Conservation (phyloP, 352 stramenopile species). For the Globisporangium carolinianum region DNA sequence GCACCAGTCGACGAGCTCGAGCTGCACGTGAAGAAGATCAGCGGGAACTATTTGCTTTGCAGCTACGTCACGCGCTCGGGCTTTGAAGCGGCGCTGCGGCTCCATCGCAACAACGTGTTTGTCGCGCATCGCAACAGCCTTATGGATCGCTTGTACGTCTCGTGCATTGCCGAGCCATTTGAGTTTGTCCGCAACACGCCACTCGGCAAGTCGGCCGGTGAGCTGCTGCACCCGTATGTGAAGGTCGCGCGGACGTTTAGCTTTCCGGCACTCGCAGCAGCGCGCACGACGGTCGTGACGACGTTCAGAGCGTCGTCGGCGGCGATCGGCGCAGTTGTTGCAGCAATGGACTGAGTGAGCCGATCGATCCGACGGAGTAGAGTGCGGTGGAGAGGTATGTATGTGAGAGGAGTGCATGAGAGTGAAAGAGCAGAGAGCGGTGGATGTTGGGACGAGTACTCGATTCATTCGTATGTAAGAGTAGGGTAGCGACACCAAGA, state of each 20-base stretch:
- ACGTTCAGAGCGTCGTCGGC: slow-evolving; percentile 62
- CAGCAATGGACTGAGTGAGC: slow-evolving; percentile 38
- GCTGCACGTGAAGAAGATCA: slow-evolving; percentile 77
- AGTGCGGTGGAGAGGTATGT: not conserved
- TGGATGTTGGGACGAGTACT: no score
- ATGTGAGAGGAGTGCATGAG: not conserved
- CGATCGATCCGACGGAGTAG: not conserved
- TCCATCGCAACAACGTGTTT: slow-evolving; percentile 78
- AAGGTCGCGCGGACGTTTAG: slow-evolving; percentile 67
- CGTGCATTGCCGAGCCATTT: slow-evolving; percentile 56
- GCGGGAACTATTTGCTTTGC: slow-evolving; percentile 70
- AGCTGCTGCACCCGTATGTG: slow-evolving; percentile 56
- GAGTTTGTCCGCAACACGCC: slow-evolving; percentile 66
- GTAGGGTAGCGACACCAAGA: no score
- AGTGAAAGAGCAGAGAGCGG: no score
- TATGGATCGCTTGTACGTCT: slow-evolving; percentile 62
- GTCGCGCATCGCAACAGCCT: slow-evolving; percentile 66
- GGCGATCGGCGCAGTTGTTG: slow-evolving; percentile 61
- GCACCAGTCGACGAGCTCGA: slow-evolving; percentile 61
- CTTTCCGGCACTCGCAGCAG: slow-evolving; percentile 52
- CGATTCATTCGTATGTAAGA: no score
- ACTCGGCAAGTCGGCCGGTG: slow-evolving; percentile 44
- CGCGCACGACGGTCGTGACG: slow-evolving; percentile 61
- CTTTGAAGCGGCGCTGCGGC: slow-evolving; percentile 49
- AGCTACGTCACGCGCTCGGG: slow-evolving; percentile 58